These are phyloP conservation scores for Symmetrospora coprosmae DNA, from an alignment of 768 basidiomycete genomes.

Conservation along the genomic window DNA sequence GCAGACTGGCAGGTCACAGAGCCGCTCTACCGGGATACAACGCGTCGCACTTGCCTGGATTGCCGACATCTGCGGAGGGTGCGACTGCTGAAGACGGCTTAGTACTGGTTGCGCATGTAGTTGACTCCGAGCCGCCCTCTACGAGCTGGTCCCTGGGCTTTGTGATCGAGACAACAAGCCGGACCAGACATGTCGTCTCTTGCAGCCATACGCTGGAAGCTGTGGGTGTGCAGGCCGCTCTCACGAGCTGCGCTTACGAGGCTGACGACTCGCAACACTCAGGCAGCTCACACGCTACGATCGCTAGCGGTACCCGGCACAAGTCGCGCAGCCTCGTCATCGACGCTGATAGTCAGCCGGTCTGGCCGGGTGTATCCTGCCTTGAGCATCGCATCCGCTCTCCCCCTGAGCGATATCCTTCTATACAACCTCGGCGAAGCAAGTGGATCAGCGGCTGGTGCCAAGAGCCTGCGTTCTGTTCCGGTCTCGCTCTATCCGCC, in stretches of 20 bases:
- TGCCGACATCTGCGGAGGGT: not conserved
- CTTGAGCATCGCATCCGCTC: not conserved
- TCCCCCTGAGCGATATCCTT: not conserved
- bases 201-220: slow-evolving; percentile 19
- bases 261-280: no score
- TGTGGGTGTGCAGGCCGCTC: no score
- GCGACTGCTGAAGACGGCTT: not conserved
- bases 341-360: slow-evolving; percentile 11
- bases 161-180: not conserved
- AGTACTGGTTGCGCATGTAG: slow-evolving; percentile 11
- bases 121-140: not conserved
- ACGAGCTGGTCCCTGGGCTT: slow-evolving; percentile 17
- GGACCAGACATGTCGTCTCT: not conserved
- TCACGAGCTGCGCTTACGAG: no score
- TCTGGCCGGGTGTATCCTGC: not conserved
- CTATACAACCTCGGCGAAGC: not conserved
- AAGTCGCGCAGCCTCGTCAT: not conserved
- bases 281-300: no score
- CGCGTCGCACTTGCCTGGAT: slow-evolving; percentile 7
- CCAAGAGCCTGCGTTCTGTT: not conserved
- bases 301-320: no score
- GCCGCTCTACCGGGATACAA: not conserved
- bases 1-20: not conserved
- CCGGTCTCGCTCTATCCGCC: slow-evolving; percentile 5
- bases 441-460: not conserved